Evolutionary conservation across 176 grass and related monocot genomes (phyloP).

Genomic region (Raddia distichophylla): DNA sequence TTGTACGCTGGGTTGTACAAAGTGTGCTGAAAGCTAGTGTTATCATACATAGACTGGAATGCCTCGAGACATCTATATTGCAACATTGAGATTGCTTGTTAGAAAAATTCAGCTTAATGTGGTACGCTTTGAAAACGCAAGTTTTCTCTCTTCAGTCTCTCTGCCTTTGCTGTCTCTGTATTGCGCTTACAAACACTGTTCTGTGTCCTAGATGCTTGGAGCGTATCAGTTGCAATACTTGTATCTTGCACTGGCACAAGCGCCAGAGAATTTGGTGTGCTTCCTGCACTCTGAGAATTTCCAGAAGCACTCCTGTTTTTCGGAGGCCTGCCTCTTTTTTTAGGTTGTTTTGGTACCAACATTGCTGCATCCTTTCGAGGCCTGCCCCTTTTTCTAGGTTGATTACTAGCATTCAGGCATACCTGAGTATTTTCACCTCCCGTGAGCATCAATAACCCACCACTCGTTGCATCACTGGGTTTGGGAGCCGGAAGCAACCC

Average conservation of each 20-base stretch:
- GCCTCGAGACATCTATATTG: constrained; percentile 39
- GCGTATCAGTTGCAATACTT: background rate
- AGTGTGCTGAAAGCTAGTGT: constrained; percentile 52
- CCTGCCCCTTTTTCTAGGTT: constrained; percentile 57
- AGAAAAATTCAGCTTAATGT: constrained; percentile 43
- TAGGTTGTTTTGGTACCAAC: constrained; percentile 33
- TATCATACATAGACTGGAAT: constrained; percentile 50
- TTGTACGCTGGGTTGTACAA: constrained; percentile 53
- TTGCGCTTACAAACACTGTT: constrained; percentile 39
- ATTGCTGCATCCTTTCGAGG: constrained; percentile 41
- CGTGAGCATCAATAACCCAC: constrained; percentile 8
- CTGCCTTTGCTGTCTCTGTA: constrained; percentile 49
- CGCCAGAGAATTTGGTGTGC: constrained; percentile 3
- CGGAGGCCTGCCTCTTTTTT: constrained; percentile 58
- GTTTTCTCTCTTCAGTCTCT: constrained; percentile 71
- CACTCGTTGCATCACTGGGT: constrained; percentile 30
- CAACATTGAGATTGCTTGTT: constrained; percentile 39
- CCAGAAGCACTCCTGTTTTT: constrained; percentile 33
- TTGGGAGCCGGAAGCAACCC: constrained; percentile 9
- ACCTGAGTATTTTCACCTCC: constrained; percentile 30
- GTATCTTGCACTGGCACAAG: constrained; percentile 38
- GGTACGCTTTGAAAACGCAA: constrained; percentile 28
- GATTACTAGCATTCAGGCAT: constrained; percentile 34
- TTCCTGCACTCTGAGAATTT: constrained; percentile 29
- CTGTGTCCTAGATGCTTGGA: constrained; percentile 33